phyloP scores from a whole-genome alignment of 768 basidiomycete species.

The Piloderma croceum region DNA sequence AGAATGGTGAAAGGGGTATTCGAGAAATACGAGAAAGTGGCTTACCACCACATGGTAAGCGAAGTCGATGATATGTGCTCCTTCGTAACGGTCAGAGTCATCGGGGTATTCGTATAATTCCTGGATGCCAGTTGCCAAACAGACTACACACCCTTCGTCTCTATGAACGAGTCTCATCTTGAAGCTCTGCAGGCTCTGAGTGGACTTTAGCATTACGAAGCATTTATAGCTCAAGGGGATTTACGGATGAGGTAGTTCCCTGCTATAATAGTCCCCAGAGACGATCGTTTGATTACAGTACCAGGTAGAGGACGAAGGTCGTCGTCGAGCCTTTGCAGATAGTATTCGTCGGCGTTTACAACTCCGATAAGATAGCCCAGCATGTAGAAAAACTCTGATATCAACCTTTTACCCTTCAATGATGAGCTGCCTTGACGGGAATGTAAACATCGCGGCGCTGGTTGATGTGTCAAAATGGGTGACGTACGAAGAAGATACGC shows the following conservation, averaged over 20 bases:
- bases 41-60: no score
- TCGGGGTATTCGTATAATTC: conserved; percentile 12
- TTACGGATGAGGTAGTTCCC: conserved; percentile 16
- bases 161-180: conserved; percentile 17
- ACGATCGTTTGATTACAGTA: conserved; percentile 17
- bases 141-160: conserved; percentile 16
- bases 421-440: no score
- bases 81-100: conserved; percentile 14
- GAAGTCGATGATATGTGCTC: conserved; percentile 16
- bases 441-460: no score
- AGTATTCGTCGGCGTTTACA: conserved; percentile 8
- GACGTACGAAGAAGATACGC: no score
- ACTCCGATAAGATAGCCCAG: conserved; percentile 12
- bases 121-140: conserved; percentile 13
- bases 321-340: conserved; percentile 11
- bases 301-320: no score
- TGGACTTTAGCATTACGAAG: conserved; percentile 13
- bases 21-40: conserved; percentile 9
- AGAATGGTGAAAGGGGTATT: conserved; percentile 9
- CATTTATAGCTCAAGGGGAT: no score
- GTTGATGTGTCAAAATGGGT: no score
- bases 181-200: conserved; percentile 16
- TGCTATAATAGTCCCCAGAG: conserved; percentile 13
- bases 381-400: conserved; percentile 14
- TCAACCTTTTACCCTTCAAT: no score